A percentile compares a stretch with the other conserved stretches of the same genome.
phyloP scores from a whole-genome alignment of 495 filamentous ascomycete species.

The Penicillium samsonianum region DNA sequence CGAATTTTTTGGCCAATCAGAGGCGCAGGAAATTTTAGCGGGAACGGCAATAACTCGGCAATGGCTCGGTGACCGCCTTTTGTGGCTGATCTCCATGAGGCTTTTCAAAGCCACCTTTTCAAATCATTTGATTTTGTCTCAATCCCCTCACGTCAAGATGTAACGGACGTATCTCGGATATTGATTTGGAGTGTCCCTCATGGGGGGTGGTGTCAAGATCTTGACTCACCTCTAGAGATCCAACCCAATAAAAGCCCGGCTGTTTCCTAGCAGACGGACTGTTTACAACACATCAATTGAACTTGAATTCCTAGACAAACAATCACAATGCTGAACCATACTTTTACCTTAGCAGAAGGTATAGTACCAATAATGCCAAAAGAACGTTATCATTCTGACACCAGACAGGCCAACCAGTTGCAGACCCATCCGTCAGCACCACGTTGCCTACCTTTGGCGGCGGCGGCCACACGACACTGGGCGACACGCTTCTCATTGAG shows the following conservation, averaged over 20 bases:
- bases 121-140: neutral
- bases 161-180: neutral
- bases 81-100: no score
- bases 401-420: slow-evolving; percentile 28
- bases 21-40: no score
- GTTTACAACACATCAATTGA: neutral
- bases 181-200: neutral
- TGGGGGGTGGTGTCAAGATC: neutral
- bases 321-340: slow-evolving; percentile 19
- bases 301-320: neutral
- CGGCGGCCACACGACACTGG: slow-evolving; percentile 28
- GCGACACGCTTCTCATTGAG: slow-evolving; percentile 32
- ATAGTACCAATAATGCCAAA: neutral
- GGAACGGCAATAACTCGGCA: slow-evolving; percentile 1
- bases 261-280: neutral
- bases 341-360: slow-evolving; percentile 31
- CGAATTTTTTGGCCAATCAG: neutral
- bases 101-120: no score
- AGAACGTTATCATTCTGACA: slow-evolving; percentile 9
- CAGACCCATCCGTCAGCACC: slow-evolving; percentile 29
- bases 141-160: neutral
- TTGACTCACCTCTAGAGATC: neutral
- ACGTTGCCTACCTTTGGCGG: slow-evolving; percentile 33
- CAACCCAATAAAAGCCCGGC: neutral
- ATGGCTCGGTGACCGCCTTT: neutral